Conservation (phyloP, 169 alveolate species). For the Blepharisma undulans region DNA sequence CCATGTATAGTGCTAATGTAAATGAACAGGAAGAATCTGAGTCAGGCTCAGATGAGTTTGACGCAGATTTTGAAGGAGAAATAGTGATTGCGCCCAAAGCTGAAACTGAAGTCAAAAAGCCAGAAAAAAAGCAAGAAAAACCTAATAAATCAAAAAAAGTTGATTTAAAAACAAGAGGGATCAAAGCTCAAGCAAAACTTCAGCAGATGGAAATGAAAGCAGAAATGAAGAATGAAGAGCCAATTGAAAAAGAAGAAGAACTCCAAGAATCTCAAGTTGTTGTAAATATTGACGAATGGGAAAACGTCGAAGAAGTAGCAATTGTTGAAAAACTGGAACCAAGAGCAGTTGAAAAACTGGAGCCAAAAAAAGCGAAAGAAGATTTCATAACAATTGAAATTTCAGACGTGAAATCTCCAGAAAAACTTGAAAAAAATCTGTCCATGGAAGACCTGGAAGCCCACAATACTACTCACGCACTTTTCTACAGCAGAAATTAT, state of each 20-base stretch:
- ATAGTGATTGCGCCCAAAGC: neutral
- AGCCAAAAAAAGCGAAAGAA: neutral
- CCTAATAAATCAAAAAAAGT: neutral
- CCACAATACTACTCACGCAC: neutral
- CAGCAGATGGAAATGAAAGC: constrained; percentile 36
- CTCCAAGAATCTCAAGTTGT: constrained; percentile 5
- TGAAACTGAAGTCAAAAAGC: neutral
- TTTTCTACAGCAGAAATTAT: neutral
- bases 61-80: neutral
- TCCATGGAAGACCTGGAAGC: constrained; percentile 6
- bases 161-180: constrained; percentile 16
- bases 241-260: neutral
- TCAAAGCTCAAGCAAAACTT: constrained; percentile 27
- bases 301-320: neutral
- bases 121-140: neutral
- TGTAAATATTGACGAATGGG: neutral
- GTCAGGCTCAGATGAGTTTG: constrained; percentile 10
- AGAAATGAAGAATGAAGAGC: neutral
- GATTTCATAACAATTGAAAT: neutral
- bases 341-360: neutral
- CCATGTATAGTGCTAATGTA: constrained; percentile 21
- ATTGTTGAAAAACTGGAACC: neutral
- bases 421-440: neutral
- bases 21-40: constrained; percentile 24
- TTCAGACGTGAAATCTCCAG: neutral